Conservation (phyloP, 2,329 filamentous ascomycete species). For the Diaporthe sp. region DNA sequence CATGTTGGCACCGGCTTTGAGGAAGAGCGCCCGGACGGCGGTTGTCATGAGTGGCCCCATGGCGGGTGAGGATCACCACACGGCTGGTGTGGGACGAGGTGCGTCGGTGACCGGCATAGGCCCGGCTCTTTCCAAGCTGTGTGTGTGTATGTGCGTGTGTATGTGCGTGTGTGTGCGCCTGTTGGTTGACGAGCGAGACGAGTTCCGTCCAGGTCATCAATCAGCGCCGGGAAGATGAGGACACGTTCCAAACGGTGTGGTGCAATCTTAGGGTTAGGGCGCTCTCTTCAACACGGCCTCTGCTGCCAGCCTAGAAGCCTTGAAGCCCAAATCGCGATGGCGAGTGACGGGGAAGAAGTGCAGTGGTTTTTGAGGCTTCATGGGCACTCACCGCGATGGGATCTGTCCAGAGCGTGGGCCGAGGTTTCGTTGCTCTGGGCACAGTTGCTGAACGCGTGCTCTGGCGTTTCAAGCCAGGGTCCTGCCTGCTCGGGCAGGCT, state of each 20-base stretch:
- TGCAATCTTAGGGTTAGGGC: slow-evolving; percentile 34
- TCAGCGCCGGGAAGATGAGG: slow-evolving; percentile 1
- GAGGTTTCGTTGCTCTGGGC: background rate
- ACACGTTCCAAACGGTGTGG: slow-evolving; percentile 22
- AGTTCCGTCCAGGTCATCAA: background rate
- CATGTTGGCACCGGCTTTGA: slow-evolving; percentile 43
- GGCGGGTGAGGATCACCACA: background rate
- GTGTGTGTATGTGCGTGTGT: background rate
- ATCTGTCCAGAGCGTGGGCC: background rate
- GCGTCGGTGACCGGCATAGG: slow-evolving; percentile 5
- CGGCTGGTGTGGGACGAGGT: slow-evolving; percentile 15
- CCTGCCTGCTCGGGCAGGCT: background rate
- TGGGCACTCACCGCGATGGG: background rate
- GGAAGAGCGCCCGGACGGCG: slow-evolving; percentile 42
- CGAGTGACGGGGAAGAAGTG: background rate
- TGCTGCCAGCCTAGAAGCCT: background rate
- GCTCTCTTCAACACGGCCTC: background rate
- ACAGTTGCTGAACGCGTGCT: background rate
- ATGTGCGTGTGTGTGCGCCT: background rate
- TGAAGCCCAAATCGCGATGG: background rate
- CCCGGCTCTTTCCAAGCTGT: background rate
- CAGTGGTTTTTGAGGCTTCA: background rate
- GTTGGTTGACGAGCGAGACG: background rate
- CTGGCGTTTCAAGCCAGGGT: slow-evolving; percentile 13
- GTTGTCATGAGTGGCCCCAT: slow-evolving; percentile 41